These are phyloP conservation scores for Begonia peltatifolia DNA, from an alignment of 306 rosid species.

Conservation along the genomic window DNA sequence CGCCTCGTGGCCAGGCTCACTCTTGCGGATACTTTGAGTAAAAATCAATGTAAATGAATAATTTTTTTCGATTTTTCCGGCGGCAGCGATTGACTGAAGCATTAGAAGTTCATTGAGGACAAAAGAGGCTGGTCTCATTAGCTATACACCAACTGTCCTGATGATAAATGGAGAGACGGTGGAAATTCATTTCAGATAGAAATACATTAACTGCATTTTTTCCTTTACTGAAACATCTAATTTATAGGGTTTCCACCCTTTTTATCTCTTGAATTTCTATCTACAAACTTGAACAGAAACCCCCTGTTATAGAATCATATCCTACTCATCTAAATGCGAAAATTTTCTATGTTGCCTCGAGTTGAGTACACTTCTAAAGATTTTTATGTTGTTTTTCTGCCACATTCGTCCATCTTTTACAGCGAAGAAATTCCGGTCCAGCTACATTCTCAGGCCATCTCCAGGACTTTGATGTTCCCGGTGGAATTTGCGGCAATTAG, in stretches of 20 bases:
- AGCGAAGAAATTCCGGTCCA: too few relatives aligned
- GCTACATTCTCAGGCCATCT: constrained; percentile 42
- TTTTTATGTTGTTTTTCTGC: too few relatives aligned
- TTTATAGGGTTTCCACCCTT: constrained; percentile 23
- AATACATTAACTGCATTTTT: constrained; percentile 15
- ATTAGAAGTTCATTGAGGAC: not conserved
- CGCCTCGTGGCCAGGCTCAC: constrained; percentile 26
- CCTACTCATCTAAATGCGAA: not conserved
- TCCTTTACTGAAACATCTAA: constrained; percentile 12
- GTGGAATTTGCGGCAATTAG: constrained; percentile 85
- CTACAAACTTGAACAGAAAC: not conserved
- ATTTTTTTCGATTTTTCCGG: too few relatives aligned
- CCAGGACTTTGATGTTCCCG: constrained; percentile 84
- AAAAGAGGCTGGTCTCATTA: not conserved
- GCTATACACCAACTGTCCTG: not conserved
- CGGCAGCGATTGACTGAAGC: constrained; percentile 11
- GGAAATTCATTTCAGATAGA: not conserved
- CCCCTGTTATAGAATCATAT: not conserved
- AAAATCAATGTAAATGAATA: constrained; percentile 44
- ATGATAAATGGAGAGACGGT: not conserved
- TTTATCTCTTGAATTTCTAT: constrained; percentile 4
- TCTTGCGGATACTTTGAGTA: constrained; percentile 30
- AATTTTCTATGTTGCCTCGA: not conserved
- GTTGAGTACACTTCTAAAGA: not conserved
- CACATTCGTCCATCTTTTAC: too few relatives aligned